Evolutionary conservation across 306 rosid species (phyloP).

Genomic region (Prunus salicina): DNA sequence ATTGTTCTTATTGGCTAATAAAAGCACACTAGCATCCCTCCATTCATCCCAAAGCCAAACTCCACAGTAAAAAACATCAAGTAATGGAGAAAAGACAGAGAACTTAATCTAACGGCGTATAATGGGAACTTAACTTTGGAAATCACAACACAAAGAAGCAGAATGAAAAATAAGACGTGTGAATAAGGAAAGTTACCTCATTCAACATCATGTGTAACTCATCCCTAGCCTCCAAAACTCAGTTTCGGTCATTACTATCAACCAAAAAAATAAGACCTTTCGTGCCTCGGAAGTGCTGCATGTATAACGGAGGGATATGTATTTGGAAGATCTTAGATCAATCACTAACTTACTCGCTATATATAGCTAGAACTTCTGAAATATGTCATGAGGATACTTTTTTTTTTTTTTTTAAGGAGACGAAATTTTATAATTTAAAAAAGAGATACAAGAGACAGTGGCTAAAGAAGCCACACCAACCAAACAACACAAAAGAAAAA

Average conservation of each 20-base stretch:
- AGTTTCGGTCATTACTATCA: background rate
- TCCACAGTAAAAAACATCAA: background rate
- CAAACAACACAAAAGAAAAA: too few species aligned
- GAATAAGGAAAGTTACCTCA: background rate
- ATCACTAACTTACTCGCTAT: too few species aligned
- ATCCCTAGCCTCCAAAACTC: background rate
- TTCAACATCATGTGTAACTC: background rate
- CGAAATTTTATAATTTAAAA: too few species aligned
- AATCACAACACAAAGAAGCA: too few species aligned
- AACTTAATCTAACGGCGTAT: too few species aligned
- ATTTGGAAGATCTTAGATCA: too few species aligned
- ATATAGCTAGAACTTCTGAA: background rate
- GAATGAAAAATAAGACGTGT: too few species aligned
- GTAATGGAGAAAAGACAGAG: too few species aligned
- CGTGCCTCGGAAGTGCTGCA: too few species aligned
- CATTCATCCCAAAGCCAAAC: background rate
- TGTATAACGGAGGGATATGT: background rate
- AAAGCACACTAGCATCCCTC: background rate
- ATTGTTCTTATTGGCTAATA: background rate
- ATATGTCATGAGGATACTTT: background rate
- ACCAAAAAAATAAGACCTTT: background rate
- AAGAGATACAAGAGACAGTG: too few species aligned
- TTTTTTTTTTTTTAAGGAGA: too few species aligned
- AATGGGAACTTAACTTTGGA: background rate
- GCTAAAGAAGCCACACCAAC: too few species aligned